Conservation (phyloP, 768 basidiomycete genomes). For the Hygrophorus pudorinus region DNA sequence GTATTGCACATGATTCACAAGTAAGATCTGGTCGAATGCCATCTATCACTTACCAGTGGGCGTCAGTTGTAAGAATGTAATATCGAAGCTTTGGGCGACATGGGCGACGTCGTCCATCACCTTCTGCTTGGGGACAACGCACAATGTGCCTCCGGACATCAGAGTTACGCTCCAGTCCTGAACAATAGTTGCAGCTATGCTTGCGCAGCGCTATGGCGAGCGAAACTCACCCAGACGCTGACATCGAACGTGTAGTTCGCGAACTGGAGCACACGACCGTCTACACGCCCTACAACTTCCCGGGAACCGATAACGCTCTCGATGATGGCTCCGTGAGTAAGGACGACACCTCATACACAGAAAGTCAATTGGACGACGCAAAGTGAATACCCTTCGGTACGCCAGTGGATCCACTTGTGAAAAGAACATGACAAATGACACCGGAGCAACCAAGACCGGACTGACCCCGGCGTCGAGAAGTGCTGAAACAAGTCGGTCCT, state of each 20-base stretch:
- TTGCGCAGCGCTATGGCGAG: no score
- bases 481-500: not conserved
- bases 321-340: no score
- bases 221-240: no score
- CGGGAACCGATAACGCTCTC: conserved; percentile 1
- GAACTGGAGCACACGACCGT: no score
- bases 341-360: no score
- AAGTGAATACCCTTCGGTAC: conserved; percentile 2
- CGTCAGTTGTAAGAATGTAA: not conserved
- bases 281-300: no score
- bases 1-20: not conserved
- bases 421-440: no score
- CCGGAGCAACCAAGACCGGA: not conserved
- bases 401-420: conserved; percentile 1
- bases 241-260: no score
- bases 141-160: not conserved
- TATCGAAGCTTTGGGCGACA: not conserved
- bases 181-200: no score
- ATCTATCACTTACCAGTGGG: not conserved
- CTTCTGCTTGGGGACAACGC: not conserved
- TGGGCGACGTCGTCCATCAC: not conserved
- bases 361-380: no score
- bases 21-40: not conserved
- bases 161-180: not conserved
- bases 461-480: not conserved